These are phyloP conservation scores for Verticillium longisporum DNA, from an alignment of 2,329 filamentous ascomycete genomes.

Conservation along the genomic window DNA sequence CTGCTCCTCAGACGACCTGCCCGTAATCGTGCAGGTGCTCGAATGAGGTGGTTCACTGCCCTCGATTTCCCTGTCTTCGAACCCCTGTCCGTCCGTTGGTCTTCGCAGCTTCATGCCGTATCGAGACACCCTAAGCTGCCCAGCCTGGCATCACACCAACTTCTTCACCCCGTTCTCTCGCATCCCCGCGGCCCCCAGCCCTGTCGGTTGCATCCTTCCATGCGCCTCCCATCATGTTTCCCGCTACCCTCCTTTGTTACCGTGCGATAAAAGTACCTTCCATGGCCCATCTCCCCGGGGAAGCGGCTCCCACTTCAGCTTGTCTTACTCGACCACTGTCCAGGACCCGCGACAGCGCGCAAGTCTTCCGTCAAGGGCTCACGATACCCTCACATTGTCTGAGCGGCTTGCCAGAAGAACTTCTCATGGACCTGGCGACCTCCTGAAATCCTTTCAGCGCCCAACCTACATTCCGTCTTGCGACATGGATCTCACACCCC, in stretches of 20 bases:
- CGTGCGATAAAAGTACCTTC: neutral
- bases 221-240: neutral
- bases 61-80: neutral
- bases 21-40: neutral
- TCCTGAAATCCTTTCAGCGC: neutral
- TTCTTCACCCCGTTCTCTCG: neutral
- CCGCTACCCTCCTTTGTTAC: neutral
- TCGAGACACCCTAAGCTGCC: neutral
- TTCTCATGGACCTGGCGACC: neutral
- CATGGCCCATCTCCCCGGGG: neutral
- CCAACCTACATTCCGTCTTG: neutral
- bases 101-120: neutral
- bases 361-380: neutral
- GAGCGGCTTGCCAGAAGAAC: neutral
- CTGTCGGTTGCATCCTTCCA: neutral
- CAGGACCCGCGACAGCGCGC: neutral
- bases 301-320: neutral
- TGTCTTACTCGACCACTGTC: neutral
- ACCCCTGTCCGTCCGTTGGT: neutral
- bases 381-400: neutral
- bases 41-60: neutral
- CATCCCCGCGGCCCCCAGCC: neutral
- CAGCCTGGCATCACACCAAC: neutral
- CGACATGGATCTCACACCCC: slow-evolving; percentile 44
- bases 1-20: neutral